Evolutionary conservation across 2,329 filamentous ascomycete genomes (phyloP), one percentile per base, ranked within the genome.

Genomic region (Neocatenulostroma microsporum): DNA sequence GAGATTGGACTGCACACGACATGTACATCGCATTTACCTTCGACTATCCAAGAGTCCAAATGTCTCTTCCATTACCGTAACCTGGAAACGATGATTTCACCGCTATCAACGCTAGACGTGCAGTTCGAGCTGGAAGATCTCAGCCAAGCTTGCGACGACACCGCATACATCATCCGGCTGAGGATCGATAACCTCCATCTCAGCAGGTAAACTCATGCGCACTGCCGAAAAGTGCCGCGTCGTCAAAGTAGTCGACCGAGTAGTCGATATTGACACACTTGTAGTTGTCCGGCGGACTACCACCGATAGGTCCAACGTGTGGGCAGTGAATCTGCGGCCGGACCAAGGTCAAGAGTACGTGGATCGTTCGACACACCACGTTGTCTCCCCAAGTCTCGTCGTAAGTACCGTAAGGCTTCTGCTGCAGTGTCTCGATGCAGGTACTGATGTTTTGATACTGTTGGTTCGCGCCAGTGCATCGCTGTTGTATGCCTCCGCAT

Each of bases 361-460:
- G 65, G 26, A 68, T 62, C 6, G 50, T 56, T 2, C 64, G 51
- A 44, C 63, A 68, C 18, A 62, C 62, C 7, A 68, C 47, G 34
- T 66, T 67, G 41, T 69, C 63, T 8, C 61, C 63, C 61, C 63
- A 68, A 12, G 13, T 19, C 21, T 30, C 28, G 28, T 30, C 28
- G 10, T 19, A 30, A 19, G 14, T 10, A 12, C 28, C 28, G 28
- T 19, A 30, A 18, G 28, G 28, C 28, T 30, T 30, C 14, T 9
- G 12, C 3, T 10, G 9, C 14, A 30, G 28, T 7, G 15, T 30
- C 9, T 19, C 13, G 28, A 19, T 25, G 23, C 30, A 33, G 5
- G 18, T 3, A 21, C 4, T 23, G 5, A 23, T 21, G 34, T 46
- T 58, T 5, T 36, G 28, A 50, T 62, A 68, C 37, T 66, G 60